Evolutionary conservation across 352 stramenopile species (phyloP), one percentile per base, ranked within the genome.

Genomic region (Thalassiosira ordinaria): DNA sequence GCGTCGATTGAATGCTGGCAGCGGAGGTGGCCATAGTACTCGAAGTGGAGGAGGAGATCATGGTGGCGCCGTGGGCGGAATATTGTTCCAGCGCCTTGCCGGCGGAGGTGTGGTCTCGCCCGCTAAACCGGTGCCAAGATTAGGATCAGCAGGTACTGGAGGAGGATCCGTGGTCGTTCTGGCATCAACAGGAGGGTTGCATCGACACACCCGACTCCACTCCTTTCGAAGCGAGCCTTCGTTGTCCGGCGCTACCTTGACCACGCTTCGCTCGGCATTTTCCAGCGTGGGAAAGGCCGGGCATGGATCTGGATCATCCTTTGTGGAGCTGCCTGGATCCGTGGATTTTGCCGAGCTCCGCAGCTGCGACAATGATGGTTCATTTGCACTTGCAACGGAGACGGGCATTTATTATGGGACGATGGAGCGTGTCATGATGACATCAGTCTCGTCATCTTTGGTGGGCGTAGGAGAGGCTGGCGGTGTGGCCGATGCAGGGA

Each of bases 331-430:
- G 18, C 89, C 89, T 31, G 89, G 89, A 63, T 88, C 74, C 11
- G 63, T 91, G 13, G 85, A 92, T 27, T 87, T 88, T 84, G 80
- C 86, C 16, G 83, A 93, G 62, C 77, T 93, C 41, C 39, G 70
- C 9, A 80, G 87, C 57, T 90, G 80, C n/a, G n/a, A n/a, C 55
- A 82, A 85, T 67, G 85, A 91, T 76, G 51, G 80, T 20, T 46
- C 53, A 29, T 90, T 93, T 78, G 80, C 69, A 9, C 57, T 93
- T 59, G 64, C 80, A 46, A 91, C 86, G 0, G 86, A 87, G 55
- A 89, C 78, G 9, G 89, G 89, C 24, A 91, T 93, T 63, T 93
- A 92, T 49, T 90, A 91, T 59, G 89, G 89, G n/a, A 88, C 76
- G 1, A n/a, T n/a, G n/a, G n/a, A n/a, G n/a, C n/a, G n/a, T n/a